These are phyloP conservation scores for Scheffersomyces insectosa DNA, from an alignment of 1,139 yeast species.

Conservation along the genomic window DNA sequence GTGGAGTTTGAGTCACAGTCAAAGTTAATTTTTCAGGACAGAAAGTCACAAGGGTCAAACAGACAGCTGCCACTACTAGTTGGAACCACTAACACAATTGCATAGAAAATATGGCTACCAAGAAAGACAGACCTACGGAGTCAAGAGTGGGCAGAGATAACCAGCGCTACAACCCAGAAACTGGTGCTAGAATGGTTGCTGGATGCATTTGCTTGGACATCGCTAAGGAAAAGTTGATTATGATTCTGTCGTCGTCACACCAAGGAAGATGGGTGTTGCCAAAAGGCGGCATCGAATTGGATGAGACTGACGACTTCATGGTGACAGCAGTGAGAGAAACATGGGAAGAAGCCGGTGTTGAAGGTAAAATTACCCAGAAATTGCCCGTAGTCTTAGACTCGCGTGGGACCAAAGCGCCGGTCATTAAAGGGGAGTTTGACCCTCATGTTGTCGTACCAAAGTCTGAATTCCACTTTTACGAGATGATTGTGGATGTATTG, in stretches of 20 bases:
- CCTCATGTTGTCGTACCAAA: slow-evolving; percentile 53
- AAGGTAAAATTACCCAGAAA: slow-evolving; percentile 55
- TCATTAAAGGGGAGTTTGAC: slow-evolving; percentile 43
- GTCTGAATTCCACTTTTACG: slow-evolving; percentile 83
- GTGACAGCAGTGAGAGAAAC: slow-evolving; percentile 81
- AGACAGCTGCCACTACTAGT: too few relatives aligned
- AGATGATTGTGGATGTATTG: slow-evolving; percentile 60
- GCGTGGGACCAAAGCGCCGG: slow-evolving; percentile 64
- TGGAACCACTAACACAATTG: too few relatives aligned
- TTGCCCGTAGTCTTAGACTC: slow-evolving; percentile 71
- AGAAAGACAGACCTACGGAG: slow-evolving; percentile 15
- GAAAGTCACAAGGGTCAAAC: too few relatives aligned
- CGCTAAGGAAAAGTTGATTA: slow-evolving; percentile 60
- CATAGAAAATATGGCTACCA: too few relatives aligned
- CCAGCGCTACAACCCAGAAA: slow-evolving; percentile 45
- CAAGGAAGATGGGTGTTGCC: slow-evolving; percentile 82
- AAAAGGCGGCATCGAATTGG: slow-evolving; percentile 92
- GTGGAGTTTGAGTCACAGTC: too few relatives aligned
- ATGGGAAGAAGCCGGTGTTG: slow-evolving; percentile 97
- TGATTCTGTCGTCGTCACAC: slow-evolving; percentile 74
- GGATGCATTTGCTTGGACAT: slow-evolving; percentile 79
- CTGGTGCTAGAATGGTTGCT: slow-evolving; percentile 86
- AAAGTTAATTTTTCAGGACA: too few relatives aligned
- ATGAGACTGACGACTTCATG: slow-evolving; percentile 61
- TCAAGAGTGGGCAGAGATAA: slow-evolving; percentile 39